These are phyloP conservation scores for Botrytis paeoniae DNA, from an alignment of 2,329 filamentous ascomycete genomes.

Conservation along the genomic window DNA sequence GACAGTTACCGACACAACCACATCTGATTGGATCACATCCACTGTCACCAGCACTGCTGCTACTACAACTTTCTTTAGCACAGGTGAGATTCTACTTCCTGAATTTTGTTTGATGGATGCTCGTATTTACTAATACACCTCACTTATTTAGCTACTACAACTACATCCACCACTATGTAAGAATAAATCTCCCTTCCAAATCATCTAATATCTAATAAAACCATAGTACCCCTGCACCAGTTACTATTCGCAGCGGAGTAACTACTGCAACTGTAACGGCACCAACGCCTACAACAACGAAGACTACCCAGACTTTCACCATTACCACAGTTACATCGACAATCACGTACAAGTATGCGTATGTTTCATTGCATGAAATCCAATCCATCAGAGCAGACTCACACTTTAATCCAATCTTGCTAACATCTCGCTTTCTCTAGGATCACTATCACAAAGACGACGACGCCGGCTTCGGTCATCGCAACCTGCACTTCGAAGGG, in stretches of 20 bases:
- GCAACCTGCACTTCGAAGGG: constrained; percentile 13
- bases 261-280: constrained; percentile 13
- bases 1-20: constrained; percentile 12
- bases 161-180: constrained; percentile 9
- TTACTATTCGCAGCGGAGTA: constrained; percentile 5
- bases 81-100: background rate
- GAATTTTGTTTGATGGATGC: no score
- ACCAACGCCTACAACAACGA: constrained; percentile 13
- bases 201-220: background rate
- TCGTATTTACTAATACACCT: background rate
- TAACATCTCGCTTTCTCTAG: background rate
- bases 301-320: background rate
- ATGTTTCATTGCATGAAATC: background rate
- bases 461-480: constrained; percentile 10
- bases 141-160: constrained; percentile 1
- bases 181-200: background rate
- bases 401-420: background rate
- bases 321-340: background rate
- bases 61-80: constrained; percentile 16
- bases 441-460: constrained; percentile 13
- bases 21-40: constrained; percentile 16
- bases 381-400: background rate
- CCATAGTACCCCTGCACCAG: constrained; percentile 13
- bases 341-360: constrained; percentile 13
- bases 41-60: constrained; percentile 9